Evolutionary conservation across 441 rosid species (phyloP), one percentile per base, ranked within the genome.

Genomic region (Euphorbia celastroides): DNA sequence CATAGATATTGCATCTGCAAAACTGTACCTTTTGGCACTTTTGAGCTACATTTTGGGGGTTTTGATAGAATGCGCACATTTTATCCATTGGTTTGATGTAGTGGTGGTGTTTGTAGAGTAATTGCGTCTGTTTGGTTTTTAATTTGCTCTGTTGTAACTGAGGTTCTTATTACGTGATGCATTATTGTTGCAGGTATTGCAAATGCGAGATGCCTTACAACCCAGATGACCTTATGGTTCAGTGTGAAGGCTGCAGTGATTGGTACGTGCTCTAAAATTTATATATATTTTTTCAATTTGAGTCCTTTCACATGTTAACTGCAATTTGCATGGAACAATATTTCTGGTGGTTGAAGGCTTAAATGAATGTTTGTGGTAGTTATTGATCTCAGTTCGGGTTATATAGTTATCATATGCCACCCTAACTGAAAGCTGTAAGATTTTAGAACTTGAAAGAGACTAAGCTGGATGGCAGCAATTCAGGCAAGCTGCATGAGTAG

Each of bases 181-280:
- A 10, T 41, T 38, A 19, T 38, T 44, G 5, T n/a, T 57, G 68
- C 60, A 80, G 82, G 71, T 80, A 80, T 60, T 80, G 84, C 58
- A 80, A 80, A 65, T 78, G 84, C 17, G 84, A 80, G 69, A 80
- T 80, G 82, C 84, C 82, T 2, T 80, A 80, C 57, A 80, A 80
- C 64, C 80, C 81, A 0, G 80, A 80, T 69, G 84, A 80, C 61
- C 61, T 80, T 19, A 80, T 80, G 81, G 78, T 80, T 41, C 80
- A 75, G 36, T 80, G 84, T 28, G 81, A 80, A 73, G 74, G 75
- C 44, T 80, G 81, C 64, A 80, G 68, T 23, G 80, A 75, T 31
- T 80, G 80, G 96, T 91, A 78, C 23, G 19, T 69, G 61, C 38
- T 62, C 60, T 52, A 11, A 16, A 36, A 44, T 25, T 14, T 19